phyloP scores from a whole-genome alignment of 345 rosid genomes.

The Kandelia obovata region DNA sequence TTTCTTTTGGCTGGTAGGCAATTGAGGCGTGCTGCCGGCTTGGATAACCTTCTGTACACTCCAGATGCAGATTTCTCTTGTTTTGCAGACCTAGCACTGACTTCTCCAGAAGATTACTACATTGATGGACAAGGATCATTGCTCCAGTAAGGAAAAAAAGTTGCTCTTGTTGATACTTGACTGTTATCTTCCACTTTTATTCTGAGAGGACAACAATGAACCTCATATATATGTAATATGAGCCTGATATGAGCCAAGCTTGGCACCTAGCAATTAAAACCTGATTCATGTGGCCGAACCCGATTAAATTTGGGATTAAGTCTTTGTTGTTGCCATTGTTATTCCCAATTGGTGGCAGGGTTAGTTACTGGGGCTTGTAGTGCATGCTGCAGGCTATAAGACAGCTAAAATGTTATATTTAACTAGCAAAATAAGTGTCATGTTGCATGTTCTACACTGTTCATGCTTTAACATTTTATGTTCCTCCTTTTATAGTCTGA shows the following conservation, averaged over 20 bases:
- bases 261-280: no score
- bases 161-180: not conserved
- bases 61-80: slow-evolving; percentile 99
- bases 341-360: no score
- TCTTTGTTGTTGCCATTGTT: no score
- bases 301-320: no score
- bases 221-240: no score
- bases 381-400: no score
- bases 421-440: not conserved
- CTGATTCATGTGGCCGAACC: no score
- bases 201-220: not conserved
- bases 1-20: slow-evolving; percentile 48
- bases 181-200: not conserved
- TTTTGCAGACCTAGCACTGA: slow-evolving; percentile 87
- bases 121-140: slow-evolving; percentile 92
- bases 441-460: not conserved
- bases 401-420: no score
- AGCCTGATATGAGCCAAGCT: no score
- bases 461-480: not conserved
- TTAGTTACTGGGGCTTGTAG: no score
- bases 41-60: slow-evolving; percentile 92
- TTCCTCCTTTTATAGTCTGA: not conserved
- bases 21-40: slow-evolving; percentile 66
- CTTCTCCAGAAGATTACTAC: slow-evolving; percentile 92
- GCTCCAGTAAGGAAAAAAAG: slow-evolving; percentile 77